phyloP scores from a whole-genome alignment of 2,329 filamentous ascomycete genomes.

The Rutstroemia sydowiana region DNA sequence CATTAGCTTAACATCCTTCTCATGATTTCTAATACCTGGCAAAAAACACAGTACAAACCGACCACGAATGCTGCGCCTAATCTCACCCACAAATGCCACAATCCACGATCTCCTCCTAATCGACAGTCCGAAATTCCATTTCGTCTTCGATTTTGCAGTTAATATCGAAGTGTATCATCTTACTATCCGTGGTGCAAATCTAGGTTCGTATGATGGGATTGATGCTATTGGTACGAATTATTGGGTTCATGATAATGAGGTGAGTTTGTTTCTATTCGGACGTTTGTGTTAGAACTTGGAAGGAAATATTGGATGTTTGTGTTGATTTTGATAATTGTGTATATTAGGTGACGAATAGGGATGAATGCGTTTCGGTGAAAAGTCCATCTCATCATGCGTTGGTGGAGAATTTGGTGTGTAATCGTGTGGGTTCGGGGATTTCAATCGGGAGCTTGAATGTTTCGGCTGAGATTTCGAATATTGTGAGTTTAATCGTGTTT shows the following conservation, averaged over 20 bases:
- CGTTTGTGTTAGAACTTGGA: no score
- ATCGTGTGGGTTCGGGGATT: conserved; percentile 31
- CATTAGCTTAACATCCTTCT: background rate
- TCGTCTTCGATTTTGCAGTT: conserved; percentile 31
- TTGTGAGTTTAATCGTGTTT: background rate
- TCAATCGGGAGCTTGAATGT: conserved; percentile 31
- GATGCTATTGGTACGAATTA: conserved; percentile 31
- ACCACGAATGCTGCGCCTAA: conserved; percentile 19
- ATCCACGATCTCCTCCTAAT: conserved; percentile 23
- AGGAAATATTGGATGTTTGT: no score
- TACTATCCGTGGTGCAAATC: conserved; percentile 32
- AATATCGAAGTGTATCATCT: conserved; percentile 34
- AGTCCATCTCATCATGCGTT: conserved; percentile 32
- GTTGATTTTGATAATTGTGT: background rate
- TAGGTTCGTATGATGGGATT: conserved; percentile 34
- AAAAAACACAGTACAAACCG: conserved; percentile 31
- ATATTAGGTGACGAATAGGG: conserved; percentile 28
- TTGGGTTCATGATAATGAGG: conserved; percentile 33
- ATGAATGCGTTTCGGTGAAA: conserved; percentile 34
- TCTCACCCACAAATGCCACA: conserved; percentile 17
- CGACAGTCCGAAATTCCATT: conserved; percentile 31
- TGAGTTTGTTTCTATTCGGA: background rate
- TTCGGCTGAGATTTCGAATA: conserved; percentile 7
- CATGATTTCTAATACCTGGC: conserved; percentile 23
- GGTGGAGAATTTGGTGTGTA: conserved; percentile 32